phyloP scores from a whole-genome alignment of 179 eudicot genomes.

The Carnegiea gigantea region DNA sequence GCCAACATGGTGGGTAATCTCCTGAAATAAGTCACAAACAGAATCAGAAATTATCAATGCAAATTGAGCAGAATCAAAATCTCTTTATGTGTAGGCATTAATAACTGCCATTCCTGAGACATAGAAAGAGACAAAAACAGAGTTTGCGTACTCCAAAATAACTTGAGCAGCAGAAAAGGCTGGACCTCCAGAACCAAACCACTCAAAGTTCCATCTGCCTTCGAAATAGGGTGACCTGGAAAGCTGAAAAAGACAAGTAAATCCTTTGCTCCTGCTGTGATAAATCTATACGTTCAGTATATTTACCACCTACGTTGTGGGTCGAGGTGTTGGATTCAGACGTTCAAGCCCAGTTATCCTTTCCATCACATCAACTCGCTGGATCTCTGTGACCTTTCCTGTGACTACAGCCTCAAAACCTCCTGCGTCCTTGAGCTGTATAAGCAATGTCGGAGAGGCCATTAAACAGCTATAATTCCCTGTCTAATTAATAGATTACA shows the following conservation, averaged over 20 bases:
- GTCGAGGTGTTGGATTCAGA: constrained; percentile 89
- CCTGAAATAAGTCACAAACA: constrained; percentile 44
- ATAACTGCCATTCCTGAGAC: constrained; percentile 6
- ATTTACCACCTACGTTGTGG: constrained; percentile 82
- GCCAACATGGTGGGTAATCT: constrained; percentile 64
- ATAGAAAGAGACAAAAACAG: constrained; percentile 5
- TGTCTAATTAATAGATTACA: neutral
- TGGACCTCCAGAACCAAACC: constrained; percentile 79
- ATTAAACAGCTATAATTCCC: constrained; percentile 4
- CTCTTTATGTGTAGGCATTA: constrained; percentile 2
- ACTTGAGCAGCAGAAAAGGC: constrained; percentile 57
- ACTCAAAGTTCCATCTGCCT: constrained; percentile 88
- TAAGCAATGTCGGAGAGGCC: neutral
- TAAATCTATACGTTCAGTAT: constrained; percentile 17
- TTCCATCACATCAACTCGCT: constrained; percentile 85
- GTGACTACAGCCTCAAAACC: constrained; percentile 75
- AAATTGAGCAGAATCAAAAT: constrained; percentile 6
- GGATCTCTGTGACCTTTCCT: constrained; percentile 75
- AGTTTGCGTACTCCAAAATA: constrained; percentile 55
- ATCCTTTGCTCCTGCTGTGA: constrained; percentile 24
- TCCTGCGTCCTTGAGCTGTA: constrained; percentile 86
- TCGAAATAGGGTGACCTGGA: constrained; percentile 88
- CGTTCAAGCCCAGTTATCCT: constrained; percentile 85
- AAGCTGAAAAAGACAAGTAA: constrained; percentile 44
- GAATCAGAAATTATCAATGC: constrained; percentile 20